Evolutionary conservation across 306 rosid species (phyloP), one percentile per base, ranked within the genome.

Genomic region (Vigna radiata): DNA sequence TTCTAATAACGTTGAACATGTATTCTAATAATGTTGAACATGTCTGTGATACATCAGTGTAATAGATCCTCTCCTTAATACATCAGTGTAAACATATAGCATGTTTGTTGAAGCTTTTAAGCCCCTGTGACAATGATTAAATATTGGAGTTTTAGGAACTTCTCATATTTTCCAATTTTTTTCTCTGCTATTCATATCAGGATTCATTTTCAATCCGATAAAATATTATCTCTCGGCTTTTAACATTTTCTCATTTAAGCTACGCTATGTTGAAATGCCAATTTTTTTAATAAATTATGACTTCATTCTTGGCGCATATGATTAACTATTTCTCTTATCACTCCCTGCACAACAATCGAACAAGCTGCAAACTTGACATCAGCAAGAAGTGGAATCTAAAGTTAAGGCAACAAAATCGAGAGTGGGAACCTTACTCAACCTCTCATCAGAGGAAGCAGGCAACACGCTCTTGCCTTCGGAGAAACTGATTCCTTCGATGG

Each of bases 361-460:
- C 97, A 90, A 71, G 99, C 96, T 16, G 99, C 94, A 81, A 92
- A 95, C 85, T 95, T 95, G 0, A 59, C 43, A 52, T 72, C 84
- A 19, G 3, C 76, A 81, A 15, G 91, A 86, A 77, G 74, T 80
- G 50, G 83, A 81, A 61, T 78, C 89, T 70, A 83, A 44, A 14
- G 78, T 47, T 0, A 86, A 79, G 16, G 67, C 54, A 73, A 56
- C 73, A 55, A 64, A 29, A 5, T 49, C 81, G 50, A 11, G 65
- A 62, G 79, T 80, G 2, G 23, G 66, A 43, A 13, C 21, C 8
- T 12, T 18, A 11, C 21, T 37, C 76, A 27, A 11, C 14, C 47
- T 43, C 47, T 43, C 14, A 43, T 43, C 47, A 19, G 78, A 48
- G 37, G 37, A 33, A 33, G 37, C 37, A 33, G 37, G 6, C 37